Evolutionary conservation across 1,284 basidiomycete species (phyloP).

Genomic region (Stereum hirsutum): DNA sequence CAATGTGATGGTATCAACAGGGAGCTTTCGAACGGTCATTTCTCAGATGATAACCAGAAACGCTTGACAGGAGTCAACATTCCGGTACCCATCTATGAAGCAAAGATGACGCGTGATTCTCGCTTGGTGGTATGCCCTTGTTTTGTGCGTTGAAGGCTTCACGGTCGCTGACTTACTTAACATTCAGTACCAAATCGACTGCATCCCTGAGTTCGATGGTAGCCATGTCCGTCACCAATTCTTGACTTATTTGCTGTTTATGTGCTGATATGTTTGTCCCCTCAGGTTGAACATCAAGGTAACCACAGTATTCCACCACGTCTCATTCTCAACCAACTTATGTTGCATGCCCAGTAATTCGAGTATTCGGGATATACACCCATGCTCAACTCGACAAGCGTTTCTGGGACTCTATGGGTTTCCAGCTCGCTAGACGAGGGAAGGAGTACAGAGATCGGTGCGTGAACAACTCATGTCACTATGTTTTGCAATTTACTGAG

Average conservation of each 20-base stretch:
- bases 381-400: conserved; percentile 46
- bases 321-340: not conserved
- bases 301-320: not conserved
- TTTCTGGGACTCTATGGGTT: conserved; percentile 48
- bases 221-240: conserved; percentile 25
- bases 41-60: conserved; percentile 63
- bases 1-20: conserved; percentile 21
- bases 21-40: conserved; percentile 56
- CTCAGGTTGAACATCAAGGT: conserved; percentile 48
- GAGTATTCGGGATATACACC: conserved; percentile 56
- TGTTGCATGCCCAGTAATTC: conserved; percentile 29
- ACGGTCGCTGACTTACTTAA: not conserved
- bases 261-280: not conserved
- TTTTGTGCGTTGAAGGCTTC: not conserved
- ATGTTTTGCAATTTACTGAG: not conserved
- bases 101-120: conserved; percentile 54
- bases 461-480: conserved; percentile 4
- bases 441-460: conserved; percentile 42
- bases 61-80: conserved; percentile 31
- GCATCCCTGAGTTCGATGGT: conserved; percentile 29
- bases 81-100: conserved; percentile 50
- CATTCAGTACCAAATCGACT: not conserved
- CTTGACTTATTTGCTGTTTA: not conserved
- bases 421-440: conserved; percentile 40
- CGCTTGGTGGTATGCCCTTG: conserved; percentile 44